Percentiles rank a stretch among this genome's conserved stretches.
These are phyloP conservation scores for Elongisporangium undulatum DNA, from an alignment of 352 stramenopile genomes.

Conservation along the genomic window DNA sequence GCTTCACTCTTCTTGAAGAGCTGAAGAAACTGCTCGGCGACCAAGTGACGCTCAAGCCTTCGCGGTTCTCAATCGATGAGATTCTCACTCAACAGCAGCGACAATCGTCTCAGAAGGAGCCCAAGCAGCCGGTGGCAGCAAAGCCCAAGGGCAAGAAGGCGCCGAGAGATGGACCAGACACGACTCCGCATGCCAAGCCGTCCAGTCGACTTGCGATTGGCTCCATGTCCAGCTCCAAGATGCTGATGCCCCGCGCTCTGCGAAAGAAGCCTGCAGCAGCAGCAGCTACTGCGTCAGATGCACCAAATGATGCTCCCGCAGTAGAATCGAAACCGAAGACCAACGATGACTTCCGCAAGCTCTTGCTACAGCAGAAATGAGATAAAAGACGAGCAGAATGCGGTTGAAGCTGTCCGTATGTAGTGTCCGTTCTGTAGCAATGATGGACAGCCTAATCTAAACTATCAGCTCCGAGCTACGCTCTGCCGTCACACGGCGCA, in stretches of 20 bases:
- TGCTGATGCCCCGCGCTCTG: constrained; percentile 52
- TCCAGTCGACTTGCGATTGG: constrained; percentile 22
- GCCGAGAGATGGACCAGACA: constrained; percentile 1
- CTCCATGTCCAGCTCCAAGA: constrained; percentile 17
- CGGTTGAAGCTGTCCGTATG: no score
- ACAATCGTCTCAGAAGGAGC: constrained; percentile 27
- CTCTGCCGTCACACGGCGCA: background rate
- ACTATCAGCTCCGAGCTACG: background rate
- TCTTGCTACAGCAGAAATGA: constrained; percentile 42
- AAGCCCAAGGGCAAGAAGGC: background rate
- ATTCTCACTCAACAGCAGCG: constrained; percentile 59
- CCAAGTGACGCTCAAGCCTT: constrained; percentile 50
- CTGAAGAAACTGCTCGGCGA: constrained; percentile 35
- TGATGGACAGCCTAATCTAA: background rate
- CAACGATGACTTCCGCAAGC: constrained; percentile 70
- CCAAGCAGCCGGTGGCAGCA: background rate
- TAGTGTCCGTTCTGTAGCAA: no score
- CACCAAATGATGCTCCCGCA: background rate
- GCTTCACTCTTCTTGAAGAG: constrained; percentile 20
- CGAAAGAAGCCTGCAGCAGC: constrained; percentile 22
- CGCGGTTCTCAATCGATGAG: constrained; percentile 56
- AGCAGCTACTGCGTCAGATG: background rate
- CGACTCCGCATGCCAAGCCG: constrained; percentile 15
- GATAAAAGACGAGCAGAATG: background rate
- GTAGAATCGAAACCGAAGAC: constrained; percentile 33